These are phyloP conservation scores for Pulveroboletus sp. DNA, from an alignment of 768 basidiomycete genomes.

Conservation along the genomic window DNA sequence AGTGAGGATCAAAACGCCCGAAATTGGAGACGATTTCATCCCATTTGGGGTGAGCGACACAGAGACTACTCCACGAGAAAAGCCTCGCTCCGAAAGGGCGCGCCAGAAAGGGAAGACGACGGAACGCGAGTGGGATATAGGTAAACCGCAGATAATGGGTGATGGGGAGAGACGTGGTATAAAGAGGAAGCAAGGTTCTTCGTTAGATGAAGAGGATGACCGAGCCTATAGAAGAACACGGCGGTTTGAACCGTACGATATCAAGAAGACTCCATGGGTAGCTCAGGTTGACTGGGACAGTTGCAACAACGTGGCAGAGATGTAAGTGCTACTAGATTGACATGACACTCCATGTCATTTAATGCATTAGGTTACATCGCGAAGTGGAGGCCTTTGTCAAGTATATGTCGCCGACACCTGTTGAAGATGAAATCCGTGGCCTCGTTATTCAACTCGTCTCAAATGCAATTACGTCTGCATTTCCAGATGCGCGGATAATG, in stretches of 20 bases:
- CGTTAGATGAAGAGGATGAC: constrained; percentile 43
- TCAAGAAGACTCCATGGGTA: constrained; percentile 67
- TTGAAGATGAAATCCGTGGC: constrained; percentile 81
- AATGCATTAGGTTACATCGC: constrained; percentile 60
- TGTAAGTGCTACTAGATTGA: constrained; percentile 47
- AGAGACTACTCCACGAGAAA: constrained; percentile 7
- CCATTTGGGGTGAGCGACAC: constrained; percentile 21
- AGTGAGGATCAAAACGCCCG: constrained; percentile 5
- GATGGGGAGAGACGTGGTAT: constrained; percentile 21
- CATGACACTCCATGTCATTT: constrained; percentile 3
- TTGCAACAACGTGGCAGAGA: constrained; percentile 75
- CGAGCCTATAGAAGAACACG: constrained; percentile 41
- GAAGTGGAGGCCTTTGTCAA: constrained; percentile 83
- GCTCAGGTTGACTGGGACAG: constrained; percentile 62
- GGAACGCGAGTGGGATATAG: constrained; percentile 41
- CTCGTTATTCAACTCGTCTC: constrained; percentile 69
- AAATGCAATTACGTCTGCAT: constrained; percentile 54
- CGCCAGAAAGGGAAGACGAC: constrained; percentile 16
- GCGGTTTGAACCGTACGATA: constrained; percentile 46
- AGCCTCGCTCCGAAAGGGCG: constrained; percentile 14
- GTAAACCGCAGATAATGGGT: constrained; percentile 25
- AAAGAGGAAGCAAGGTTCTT: constrained; percentile 47
- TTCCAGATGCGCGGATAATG: constrained; percentile 74
- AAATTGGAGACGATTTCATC: constrained; percentile 31
- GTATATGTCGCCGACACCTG: constrained; percentile 82